Evolutionary conservation across 2,329 filamentous ascomycete species (phyloP).

Genomic region (Ascochyta pisi): DNA sequence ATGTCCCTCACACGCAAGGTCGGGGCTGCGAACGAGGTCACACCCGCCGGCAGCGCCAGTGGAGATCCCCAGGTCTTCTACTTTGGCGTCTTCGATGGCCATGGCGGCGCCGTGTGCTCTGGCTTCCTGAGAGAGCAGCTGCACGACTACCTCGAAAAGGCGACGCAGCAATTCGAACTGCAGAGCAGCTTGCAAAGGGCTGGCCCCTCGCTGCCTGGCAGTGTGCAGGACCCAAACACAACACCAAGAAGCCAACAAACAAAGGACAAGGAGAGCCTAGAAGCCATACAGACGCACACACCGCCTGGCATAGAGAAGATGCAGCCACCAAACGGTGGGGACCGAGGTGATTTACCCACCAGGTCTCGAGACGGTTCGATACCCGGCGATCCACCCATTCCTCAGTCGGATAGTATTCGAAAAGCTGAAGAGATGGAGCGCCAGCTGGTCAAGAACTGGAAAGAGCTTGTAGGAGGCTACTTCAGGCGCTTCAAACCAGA

Average conservation of each 20-base stretch:
- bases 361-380: constrained; percentile 31
- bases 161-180: constrained; percentile 77
- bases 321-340: constrained; percentile 41
- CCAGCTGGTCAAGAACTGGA: constrained; percentile 77
- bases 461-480: constrained; percentile 87
- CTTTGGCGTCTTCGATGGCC: constrained; percentile 95
- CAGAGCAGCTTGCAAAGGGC: constrained; percentile 69
- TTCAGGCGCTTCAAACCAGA: constrained; percentile 88
- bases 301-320: constrained; percentile 50
- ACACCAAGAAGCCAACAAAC: constrained; percentile 29
- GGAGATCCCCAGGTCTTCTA: constrained; percentile 98
- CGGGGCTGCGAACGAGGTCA: constrained; percentile 61
- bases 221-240: constrained; percentile 32
- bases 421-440: constrained; percentile 74
- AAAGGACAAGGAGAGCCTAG: constrained; percentile 49
- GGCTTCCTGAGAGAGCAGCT: constrained; percentile 83
- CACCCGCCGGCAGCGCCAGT: constrained; percentile 74
- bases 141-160: constrained; percentile 87
- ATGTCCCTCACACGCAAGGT: constrained; percentile 62
- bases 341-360: constrained; percentile 30
- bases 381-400: constrained; percentile 38
- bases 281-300: constrained; percentile 59
- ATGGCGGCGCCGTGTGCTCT: constrained; percentile 89
- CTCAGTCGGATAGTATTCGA: constrained; percentile 57
- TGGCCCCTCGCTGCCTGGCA: constrained; percentile 33